Percentiles rank a stretch among this genome's conserved stretches.
Evolutionary conservation across 345 rosid species (phyloP).

Genomic region (Dimocarpus longan): DNA sequence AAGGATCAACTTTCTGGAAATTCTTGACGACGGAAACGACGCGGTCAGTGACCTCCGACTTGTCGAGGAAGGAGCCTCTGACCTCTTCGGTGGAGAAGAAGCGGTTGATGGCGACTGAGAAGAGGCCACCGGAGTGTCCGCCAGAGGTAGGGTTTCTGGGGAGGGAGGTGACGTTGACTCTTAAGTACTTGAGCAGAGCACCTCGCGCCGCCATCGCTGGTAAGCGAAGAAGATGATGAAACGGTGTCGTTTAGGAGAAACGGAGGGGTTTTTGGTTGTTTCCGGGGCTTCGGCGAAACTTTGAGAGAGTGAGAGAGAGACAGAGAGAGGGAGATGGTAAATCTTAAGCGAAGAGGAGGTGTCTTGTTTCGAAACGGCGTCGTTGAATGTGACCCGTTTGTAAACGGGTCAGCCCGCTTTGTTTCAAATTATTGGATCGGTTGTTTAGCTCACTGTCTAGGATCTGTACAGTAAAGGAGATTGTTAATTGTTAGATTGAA

Average conservation of each 20-base stretch:
- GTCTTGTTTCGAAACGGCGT: neutral
- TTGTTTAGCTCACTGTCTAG: no score
- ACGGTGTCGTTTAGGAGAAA: neutral
- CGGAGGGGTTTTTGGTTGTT: neutral
- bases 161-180: constrained; percentile 50
- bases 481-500: no score
- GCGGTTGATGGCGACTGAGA: constrained; percentile 45
- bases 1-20: constrained; percentile 86
- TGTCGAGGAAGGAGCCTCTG: constrained; percentile 89
- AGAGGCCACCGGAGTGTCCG: constrained; percentile 9
- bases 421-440: no score
- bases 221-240: neutral
- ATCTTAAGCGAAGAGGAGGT: no score
- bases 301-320: neutral
- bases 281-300: neutral
- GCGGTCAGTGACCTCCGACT: constrained; percentile 95
- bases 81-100: constrained; percentile 78
- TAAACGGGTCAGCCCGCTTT: no score
- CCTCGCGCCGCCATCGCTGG: constrained; percentile 62
- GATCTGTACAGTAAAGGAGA: no score
- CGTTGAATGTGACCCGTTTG: neutral
- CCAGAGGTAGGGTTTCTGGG: constrained; percentile 33
- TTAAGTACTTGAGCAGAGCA: constrained; percentile 68
- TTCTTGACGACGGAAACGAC: constrained; percentile 86
- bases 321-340: no score